These are phyloP conservation scores for Inonotus obliquus DNA, from an alignment of 1,284 basidiomycete species.

Conservation along the genomic window DNA sequence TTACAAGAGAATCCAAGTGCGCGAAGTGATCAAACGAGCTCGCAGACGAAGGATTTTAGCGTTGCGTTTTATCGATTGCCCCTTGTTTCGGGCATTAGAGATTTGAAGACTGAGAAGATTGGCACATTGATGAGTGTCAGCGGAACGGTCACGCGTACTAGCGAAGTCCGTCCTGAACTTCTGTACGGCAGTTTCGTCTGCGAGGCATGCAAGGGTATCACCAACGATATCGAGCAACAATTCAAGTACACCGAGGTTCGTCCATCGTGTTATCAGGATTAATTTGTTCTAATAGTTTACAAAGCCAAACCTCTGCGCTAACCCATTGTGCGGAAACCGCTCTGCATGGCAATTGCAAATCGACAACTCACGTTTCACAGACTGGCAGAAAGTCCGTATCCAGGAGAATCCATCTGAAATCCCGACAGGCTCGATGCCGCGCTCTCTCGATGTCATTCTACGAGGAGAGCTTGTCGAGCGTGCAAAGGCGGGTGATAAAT, in stretches of 20 bases:
- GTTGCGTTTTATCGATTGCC: conserved; percentile 97
- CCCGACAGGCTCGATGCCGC: conserved; percentile 98
- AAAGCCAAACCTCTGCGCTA: conserved; percentile 90
- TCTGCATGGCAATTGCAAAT: conserved; percentile 92
- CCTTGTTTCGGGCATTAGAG: conserved; percentile 92
- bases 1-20: conserved; percentile 86
- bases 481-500: conserved; percentile 98
- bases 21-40: conserved; percentile 76
- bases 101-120: conserved; percentile 88
- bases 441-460: conserved; percentile 92
- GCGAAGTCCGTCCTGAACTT: conserved; percentile 95
- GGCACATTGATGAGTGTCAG: conserved; percentile 92
- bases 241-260: conserved; percentile 98
- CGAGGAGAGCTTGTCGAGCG: conserved; percentile 94
- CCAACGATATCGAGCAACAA: conserved; percentile 98
- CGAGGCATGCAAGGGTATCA: conserved; percentile 79
- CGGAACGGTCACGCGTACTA: conserved; percentile 96
- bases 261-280: not conserved
- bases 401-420: conserved; percentile 99
- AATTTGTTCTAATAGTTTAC: conserved; percentile 5
- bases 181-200: conserved; percentile 93
- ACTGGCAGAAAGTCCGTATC: conserved; percentile 99
- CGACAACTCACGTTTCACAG: conserved; percentile 94
- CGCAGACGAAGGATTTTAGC: conserved; percentile 90
- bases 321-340: conserved; percentile 90